Evolutionary conservation across 768 basidiomycete genomes (phyloP), one percentile per base, ranked within the genome.

Genomic region (Lactarius vividus): DNA sequence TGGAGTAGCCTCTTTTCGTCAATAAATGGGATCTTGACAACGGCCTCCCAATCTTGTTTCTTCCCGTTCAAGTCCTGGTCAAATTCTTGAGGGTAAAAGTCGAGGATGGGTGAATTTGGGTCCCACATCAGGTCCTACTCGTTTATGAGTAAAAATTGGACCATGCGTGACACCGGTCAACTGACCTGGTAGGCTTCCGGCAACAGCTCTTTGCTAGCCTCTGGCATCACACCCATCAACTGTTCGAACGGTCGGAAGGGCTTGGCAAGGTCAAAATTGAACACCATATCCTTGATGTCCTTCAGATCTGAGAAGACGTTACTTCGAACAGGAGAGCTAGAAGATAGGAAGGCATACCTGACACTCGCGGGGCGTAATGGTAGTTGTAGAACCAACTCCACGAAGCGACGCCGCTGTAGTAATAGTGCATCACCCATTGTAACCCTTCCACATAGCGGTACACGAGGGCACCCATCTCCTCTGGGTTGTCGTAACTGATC

Each of bases 301-400:
- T 76, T 76, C 37, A 89, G 70, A 76, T 92, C 82, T 91, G 18
- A 23, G 59, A n/a, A 33, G 28, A 39, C 35, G 49, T 58, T 33
- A 44, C 15, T 65, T 61, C 39, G 75, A 20, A 80, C 16, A 4
- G 18, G 40, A 13, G 11, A 33, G 26, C 16, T 31, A 23, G 7
- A 46, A 61, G 37, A 39, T 28, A 61, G 11, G 10, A 31, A 9
- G 18, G 73, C 82, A 61, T 71, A 96, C 96, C 96, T 23, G 94
- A 94, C 62, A 98, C 98, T 33, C 95, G 87, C 26, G 97, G 97
- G 0, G 97, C 91, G 75, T 96, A 99, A 74, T 99, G 96, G 75
- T 98, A 98, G 75, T 96, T 81, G 78, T 98, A 98, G 80, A 96
- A 99, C 97, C 97, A 98, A 26, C 92, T 85, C 97, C 97, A 99